Percentiles rank a stretch among this genome's conserved stretches.
Conservation (phyloP, 768 basidiomycete species). For the Amanita fuliginea region DNA sequence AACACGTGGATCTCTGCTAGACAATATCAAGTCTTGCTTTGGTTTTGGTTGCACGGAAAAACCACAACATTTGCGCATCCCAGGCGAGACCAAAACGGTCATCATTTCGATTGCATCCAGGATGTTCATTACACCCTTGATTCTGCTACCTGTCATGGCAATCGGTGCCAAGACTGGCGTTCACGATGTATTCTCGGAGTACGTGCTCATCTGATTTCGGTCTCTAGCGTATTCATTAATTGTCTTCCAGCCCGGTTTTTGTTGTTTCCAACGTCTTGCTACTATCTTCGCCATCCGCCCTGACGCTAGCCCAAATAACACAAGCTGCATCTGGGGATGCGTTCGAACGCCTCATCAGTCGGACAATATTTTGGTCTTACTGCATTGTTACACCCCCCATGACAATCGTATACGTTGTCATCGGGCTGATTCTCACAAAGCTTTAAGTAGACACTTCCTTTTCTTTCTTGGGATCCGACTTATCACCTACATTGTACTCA, state of each 20-base stretch:
- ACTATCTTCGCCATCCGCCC: constrained; percentile 72
- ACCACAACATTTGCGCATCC: constrained; percentile 13
- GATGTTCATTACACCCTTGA: constrained; percentile 77
- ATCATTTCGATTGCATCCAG: constrained; percentile 72
- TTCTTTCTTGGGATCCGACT: background rate
- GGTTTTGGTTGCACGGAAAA: background rate
- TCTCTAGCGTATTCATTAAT: constrained; percentile 5
- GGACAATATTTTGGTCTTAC: constrained; percentile 92
- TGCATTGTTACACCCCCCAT: constrained; percentile 80
- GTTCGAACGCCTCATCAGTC: constrained; percentile 83
- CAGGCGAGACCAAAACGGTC: constrained; percentile 77
- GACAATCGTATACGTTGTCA: constrained; percentile 66
- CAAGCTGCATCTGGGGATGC: constrained; percentile 73
- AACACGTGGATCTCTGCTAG: background rate
- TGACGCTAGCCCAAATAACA: constrained; percentile 55
- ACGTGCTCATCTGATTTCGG: constrained; percentile 19
- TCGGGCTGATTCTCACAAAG: constrained; percentile 56
- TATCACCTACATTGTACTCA: background rate
- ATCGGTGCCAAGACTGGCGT: constrained; percentile 46
- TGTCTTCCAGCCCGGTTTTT: constrained; percentile 60
- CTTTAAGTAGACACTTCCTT: constrained; percentile 17
- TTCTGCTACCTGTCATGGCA: constrained; percentile 71
- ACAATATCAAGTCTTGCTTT: background rate
- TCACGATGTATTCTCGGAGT: constrained; percentile 68
- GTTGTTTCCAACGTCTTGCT: constrained; percentile 78